Percentiles rank a stretch among this genome's conserved stretches.
These are phyloP conservation scores for Rhodocollybia butyracea DNA, from an alignment of 768 basidiomycete species.

Conservation along the genomic window DNA sequence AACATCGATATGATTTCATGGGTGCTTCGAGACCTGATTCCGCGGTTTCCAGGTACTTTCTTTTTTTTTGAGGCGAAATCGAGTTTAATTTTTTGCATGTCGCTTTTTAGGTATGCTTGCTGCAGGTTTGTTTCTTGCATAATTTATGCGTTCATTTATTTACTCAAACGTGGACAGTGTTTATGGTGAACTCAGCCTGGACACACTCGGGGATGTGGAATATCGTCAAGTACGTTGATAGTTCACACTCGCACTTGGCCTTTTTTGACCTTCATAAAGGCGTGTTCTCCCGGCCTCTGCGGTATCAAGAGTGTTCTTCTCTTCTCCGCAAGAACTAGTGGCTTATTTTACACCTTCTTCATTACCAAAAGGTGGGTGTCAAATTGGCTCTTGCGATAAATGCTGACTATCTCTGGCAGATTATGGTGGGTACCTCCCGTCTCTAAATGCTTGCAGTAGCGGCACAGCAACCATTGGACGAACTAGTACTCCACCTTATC, in stretches of 20 bases:
- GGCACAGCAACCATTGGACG: conserved; percentile 42
- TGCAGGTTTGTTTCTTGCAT: conserved; percentile 44
- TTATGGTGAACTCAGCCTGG: conserved; percentile 76
- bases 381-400: conserved; percentile 13
- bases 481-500: not conserved
- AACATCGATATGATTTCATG: conserved; percentile 61
- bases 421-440: conserved; percentile 61
- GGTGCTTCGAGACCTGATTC: conserved; percentile 62
- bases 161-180: conserved; percentile 37
- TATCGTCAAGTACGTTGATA: conserved; percentile 47
- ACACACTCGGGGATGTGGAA: conserved; percentile 66
- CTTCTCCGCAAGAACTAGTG: conserved; percentile 51
- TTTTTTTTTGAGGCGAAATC: no score
- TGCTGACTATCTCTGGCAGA: conserved; percentile 40
- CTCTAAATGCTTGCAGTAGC: conserved; percentile 41
- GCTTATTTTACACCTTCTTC: conserved; percentile 47
- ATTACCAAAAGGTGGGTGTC: conserved; percentile 54
- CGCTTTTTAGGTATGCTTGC: no score
- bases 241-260: not conserved
- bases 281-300: conserved; percentile 59
- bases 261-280: conserved; percentile 31
- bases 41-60: conserved; percentile 75
- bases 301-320: conserved; percentile 65
- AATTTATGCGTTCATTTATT: conserved; percentile 11
- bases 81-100: no score